These are phyloP conservation scores for Emydomyces testavorans DNA, from an alignment of 2,329 filamentous ascomycete species.

Conservation along the genomic window DNA sequence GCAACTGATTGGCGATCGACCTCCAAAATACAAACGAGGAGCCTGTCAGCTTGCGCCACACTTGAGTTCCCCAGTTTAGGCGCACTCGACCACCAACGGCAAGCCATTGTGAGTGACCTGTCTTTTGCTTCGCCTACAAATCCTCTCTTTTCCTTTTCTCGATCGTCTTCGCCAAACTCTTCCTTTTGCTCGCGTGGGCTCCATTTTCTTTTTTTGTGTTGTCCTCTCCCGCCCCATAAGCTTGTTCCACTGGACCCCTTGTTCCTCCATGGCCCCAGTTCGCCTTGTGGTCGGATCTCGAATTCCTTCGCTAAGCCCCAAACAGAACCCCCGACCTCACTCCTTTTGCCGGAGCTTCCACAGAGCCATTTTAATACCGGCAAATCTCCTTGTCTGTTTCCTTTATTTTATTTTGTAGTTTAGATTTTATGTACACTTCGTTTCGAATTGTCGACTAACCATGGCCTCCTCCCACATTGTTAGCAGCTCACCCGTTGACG, in stretches of 20 bases:
- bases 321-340: not conserved
- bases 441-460: not conserved
- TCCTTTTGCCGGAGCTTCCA: not conserved
- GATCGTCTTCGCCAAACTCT: conserved; percentile 17
- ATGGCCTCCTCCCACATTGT: conserved; percentile 3
- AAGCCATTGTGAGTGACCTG: conserved; percentile 14
- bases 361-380: not conserved
- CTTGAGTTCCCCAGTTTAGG: conserved; percentile 25
- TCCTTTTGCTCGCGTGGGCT: not conserved
- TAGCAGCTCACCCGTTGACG: conserved; percentile 4
- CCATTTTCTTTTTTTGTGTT: not conserved
- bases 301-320: conserved; percentile 3
- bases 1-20: conserved; percentile 4
- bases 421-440: not conserved
- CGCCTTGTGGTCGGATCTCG: conserved; percentile 1
- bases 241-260: not conserved
- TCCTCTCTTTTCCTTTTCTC: not conserved
- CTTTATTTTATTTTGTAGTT: not conserved
- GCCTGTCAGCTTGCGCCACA: conserved; percentile 38
- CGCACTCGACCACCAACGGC: conserved; percentile 24
- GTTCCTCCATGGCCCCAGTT: conserved; percentile 1
- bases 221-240: too few relatives aligned
- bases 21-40: conserved; percentile 15
- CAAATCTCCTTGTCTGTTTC: conserved; percentile 2
- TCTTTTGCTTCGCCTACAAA: conserved; percentile 8